phyloP scores from a whole-genome alignment of 768 basidiomycete genomes.

The Tephrocybe sp. region DNA sequence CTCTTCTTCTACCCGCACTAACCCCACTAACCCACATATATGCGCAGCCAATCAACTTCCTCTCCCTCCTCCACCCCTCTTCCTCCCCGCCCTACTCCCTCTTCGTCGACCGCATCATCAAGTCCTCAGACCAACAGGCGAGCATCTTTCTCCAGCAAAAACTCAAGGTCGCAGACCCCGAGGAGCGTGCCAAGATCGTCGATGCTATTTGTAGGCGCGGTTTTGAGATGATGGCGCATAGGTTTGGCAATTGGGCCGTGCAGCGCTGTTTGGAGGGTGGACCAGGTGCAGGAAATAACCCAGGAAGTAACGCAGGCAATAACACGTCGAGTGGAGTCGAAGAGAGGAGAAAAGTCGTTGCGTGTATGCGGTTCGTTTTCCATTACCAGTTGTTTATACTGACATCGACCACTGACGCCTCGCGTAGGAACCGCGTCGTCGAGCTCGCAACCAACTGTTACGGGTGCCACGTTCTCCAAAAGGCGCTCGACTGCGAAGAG shows the following conservation, averaged over 20 bases:
- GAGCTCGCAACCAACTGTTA: constrained; percentile 89
- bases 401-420: not conserved
- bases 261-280: constrained; percentile 82
- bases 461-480: constrained; percentile 86
- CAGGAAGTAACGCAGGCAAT: no score
- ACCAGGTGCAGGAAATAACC: constrained; percentile 61
- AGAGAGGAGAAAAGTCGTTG: constrained; percentile 44
- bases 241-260: constrained; percentile 93
- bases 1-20: constrained; percentile 7
- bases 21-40: constrained; percentile 14
- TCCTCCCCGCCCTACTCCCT: constrained; percentile 81
- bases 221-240: constrained; percentile 92
- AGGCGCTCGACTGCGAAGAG: constrained; percentile 88
- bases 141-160: constrained; percentile 91
- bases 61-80: constrained; percentile 80
- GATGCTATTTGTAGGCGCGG: constrained; percentile 83
- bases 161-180: constrained; percentile 77
- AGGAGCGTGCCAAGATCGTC: constrained; percentile 79
- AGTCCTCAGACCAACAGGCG: constrained; percentile 87
- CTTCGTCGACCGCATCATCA: constrained; percentile 84
- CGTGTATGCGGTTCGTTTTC: constrained; percentile 83
- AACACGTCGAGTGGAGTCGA: no score
- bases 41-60: constrained; percentile 81
- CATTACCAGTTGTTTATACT: no score
- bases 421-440: constrained; percentile 71